These are phyloP conservation scores for Fusarium dlaminii DNA, from an alignment of 2,329 filamentous ascomycete genomes.

Conservation along the genomic window DNA sequence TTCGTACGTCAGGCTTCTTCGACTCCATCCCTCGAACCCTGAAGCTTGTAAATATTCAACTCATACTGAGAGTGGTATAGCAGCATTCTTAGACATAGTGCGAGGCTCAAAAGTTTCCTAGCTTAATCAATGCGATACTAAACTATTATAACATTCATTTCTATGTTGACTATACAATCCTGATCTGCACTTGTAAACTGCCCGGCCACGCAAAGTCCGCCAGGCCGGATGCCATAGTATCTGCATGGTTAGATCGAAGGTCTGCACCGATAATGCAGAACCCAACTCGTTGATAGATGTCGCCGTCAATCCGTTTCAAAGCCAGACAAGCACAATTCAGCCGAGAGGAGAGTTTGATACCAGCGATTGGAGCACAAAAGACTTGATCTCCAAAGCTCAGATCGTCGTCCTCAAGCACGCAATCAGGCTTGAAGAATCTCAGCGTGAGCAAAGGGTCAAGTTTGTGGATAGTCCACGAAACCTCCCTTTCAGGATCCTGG, in stretches of 20 bases:
- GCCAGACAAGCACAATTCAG: background rate
- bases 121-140: background rate
- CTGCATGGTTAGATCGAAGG: fast-evolving
- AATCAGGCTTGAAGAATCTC: background rate
- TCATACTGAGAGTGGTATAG: fast-evolving
- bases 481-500: background rate
- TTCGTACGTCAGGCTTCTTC: too few relatives aligned
- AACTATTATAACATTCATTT: fast-evolving
- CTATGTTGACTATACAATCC: background rate
- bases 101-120: fast-evolving
- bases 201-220: too few relatives aligned
- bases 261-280: background rate
- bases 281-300: background rate
- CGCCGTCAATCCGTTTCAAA: background rate
- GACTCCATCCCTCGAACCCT: too few relatives aligned
- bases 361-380: background rate
- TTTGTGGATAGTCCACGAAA: background rate
- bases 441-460: background rate
- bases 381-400: background rate
- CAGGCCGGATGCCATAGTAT: fast-evolving
- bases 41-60: too few relatives aligned
- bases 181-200: background rate
- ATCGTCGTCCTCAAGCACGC: background rate
- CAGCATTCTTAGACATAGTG: fast-evolving
- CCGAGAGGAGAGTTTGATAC: fast-evolving